These are phyloP conservation scores for Annulohypoxylon nitens DNA, from an alignment of 495 filamentous ascomycete species.

Conservation along the genomic window DNA sequence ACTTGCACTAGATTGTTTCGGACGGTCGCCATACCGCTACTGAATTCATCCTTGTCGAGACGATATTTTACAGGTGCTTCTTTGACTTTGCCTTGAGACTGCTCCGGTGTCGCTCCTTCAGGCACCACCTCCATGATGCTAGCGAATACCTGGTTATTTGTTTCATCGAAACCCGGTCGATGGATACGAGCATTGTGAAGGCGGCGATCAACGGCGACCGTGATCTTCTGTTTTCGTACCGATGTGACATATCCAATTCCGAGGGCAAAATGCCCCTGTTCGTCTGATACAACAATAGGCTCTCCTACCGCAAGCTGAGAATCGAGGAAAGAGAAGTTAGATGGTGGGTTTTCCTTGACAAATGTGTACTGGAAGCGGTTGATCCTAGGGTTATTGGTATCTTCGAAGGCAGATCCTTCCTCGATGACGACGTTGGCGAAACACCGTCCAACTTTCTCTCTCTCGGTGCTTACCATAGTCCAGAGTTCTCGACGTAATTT, in stretches of 20 bases:
- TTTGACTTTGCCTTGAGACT: conserved; percentile 62
- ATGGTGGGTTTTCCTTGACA: conserved; percentile 69
- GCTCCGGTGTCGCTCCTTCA: conserved; percentile 60
- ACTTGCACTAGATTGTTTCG: conserved; percentile 92
- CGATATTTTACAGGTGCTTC: conserved; percentile 77
- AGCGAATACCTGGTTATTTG: conserved; percentile 83
- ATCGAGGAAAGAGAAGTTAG: conserved; percentile 84
- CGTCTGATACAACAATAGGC: conserved; percentile 95
- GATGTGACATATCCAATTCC: conserved; percentile 90
- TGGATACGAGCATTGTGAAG: conserved; percentile 87
- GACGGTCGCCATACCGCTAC: conserved; percentile 94
- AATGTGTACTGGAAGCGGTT: conserved; percentile 91
- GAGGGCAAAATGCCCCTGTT: conserved; percentile 92
- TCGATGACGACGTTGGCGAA: conserved; percentile 78
- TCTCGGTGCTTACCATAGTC: conserved; percentile 91
- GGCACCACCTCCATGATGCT: conserved; percentile 91
- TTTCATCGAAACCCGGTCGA: conserved; percentile 77
- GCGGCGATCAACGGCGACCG: conserved; percentile 87
- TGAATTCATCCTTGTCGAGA: conserved; percentile 97
- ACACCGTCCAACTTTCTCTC: conserved; percentile 84
- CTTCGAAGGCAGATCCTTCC: conserved; percentile 77
- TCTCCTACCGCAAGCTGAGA: conserved; percentile 92
- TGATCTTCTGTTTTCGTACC: conserved; percentile 78
- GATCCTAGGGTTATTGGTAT: conserved; percentile 78
- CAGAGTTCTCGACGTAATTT: conserved; percentile 90